A percentile compares a stretch with the other conserved stretches of the same genome.
Evolutionary conservation across 306 rosid genomes (phyloP).

Genomic region (Rosa multiflora): DNA sequence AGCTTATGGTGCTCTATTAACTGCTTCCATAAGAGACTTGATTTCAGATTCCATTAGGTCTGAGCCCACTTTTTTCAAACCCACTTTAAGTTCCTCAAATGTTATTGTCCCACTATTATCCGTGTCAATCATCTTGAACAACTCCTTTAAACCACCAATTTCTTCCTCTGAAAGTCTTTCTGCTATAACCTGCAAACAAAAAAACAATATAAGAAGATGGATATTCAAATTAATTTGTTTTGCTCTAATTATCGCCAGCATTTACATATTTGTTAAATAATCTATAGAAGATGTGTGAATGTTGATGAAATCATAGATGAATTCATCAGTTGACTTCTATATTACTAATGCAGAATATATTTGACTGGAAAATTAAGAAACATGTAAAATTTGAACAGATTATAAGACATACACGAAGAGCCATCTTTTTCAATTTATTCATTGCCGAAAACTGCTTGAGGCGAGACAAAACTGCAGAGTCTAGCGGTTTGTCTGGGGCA

Average conservation of each 20-base stretch:
- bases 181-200: slow-evolving; percentile 68
- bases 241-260: neutral
- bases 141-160: slow-evolving; percentile 85
- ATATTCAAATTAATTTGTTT: neutral
- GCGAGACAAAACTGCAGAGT: slow-evolving; percentile 88
- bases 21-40: slow-evolving; percentile 85
- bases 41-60: slow-evolving; percentile 86
- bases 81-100: slow-evolving; percentile 83
- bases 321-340: neutral
- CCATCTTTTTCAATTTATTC: slow-evolving; percentile 92
- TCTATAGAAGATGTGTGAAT: neutral
- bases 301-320: neutral
- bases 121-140: slow-evolving; percentile 59
- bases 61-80: slow-evolving; percentile 74
- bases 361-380: slow-evolving; percentile 13
- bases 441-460: slow-evolving; percentile 88
- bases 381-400: neutral
- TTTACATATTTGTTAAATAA: neutral
- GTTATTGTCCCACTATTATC: slow-evolving; percentile 57
- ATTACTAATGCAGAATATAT: neutral
- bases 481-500: slow-evolving; percentile 88
- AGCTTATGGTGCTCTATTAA: slow-evolving; percentile 39
- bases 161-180: slow-evolving; percentile 94
- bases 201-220: neutral
- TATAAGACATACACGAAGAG: slow-evolving; percentile 55